Evolutionary conservation across 2,329 filamentous ascomycete genomes (phyloP).

Genomic region (Microthyrium microscopicum): DNA sequence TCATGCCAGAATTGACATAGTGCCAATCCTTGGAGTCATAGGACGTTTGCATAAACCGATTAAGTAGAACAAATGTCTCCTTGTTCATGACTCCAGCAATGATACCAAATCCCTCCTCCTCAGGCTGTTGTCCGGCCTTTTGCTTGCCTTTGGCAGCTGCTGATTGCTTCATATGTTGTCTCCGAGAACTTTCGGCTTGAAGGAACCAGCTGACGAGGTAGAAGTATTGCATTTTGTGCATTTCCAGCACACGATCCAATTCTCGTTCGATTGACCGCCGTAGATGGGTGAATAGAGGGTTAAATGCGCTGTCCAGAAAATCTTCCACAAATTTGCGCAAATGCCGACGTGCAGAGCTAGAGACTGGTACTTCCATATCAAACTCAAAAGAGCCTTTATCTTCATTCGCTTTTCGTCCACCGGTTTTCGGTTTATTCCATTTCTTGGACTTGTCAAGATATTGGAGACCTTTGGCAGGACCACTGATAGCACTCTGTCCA

Average conservation of each 20-base stretch:
- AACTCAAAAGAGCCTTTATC: constrained; percentile 45
- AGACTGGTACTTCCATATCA: constrained; percentile 54
- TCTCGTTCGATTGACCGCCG: constrained; percentile 84
- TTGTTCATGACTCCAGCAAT: constrained; percentile 84
- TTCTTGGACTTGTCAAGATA: constrained; percentile 88
- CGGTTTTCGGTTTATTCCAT: constrained; percentile 63
- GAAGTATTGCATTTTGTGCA: constrained; percentile 75
- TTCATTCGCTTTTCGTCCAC: constrained; percentile 23
- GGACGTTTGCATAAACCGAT: constrained; percentile 61
- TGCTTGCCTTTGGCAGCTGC: constrained; percentile 28
- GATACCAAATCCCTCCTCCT: constrained; percentile 61
- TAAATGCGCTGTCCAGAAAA: constrained; percentile 90
- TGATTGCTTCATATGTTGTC: constrained; percentile 37
- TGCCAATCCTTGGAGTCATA: constrained; percentile 76
- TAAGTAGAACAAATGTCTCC: constrained; percentile 82
- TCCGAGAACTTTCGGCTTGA: constrained; percentile 62
- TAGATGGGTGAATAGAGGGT: constrained; percentile 66
- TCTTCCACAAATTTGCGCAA: constrained; percentile 76
- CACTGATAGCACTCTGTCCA: constrained; percentile 68
- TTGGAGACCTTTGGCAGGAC: constrained; percentile 54
- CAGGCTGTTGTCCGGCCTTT: constrained; percentile 28
- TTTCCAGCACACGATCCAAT: constrained; percentile 54
- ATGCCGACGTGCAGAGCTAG: constrained; percentile 54
- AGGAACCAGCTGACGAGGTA: constrained; percentile 90
- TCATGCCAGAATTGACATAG: constrained; percentile 73